phyloP scores from a whole-genome alignment of 768 basidiomycete species.

The Leccinum uliginosum region DNA sequence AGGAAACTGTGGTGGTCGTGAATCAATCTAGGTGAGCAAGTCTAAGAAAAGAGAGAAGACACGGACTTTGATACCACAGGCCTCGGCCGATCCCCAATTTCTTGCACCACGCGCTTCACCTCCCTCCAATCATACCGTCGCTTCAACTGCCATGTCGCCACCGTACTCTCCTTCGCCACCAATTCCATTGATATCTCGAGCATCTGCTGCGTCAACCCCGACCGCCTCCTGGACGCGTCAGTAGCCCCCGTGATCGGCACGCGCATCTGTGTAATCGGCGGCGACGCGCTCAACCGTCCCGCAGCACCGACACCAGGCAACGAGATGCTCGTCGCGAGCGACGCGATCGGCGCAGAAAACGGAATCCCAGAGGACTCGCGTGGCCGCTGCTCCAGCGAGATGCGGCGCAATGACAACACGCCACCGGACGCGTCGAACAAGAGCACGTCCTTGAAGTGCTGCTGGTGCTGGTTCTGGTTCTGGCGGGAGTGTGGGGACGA shows the following conservation, averaged over 20 bases:
- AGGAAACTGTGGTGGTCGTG: slow-evolving; percentile 38
- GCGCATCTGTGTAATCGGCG: slow-evolving; percentile 16
- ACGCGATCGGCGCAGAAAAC: slow-evolving; percentile 26
- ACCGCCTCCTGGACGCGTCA: slow-evolving; percentile 25
- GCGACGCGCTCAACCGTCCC: slow-evolving; percentile 32
- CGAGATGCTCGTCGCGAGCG: slow-evolving; percentile 55
- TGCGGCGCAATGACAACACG: slow-evolving; percentile 50
- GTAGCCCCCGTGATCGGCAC: slow-evolving; percentile 12
- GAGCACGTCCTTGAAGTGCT: slow-evolving; percentile 62
- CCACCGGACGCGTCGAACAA: slow-evolving; percentile 62
- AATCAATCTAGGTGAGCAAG: neutral
- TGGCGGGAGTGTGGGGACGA: slow-evolving; percentile 24
- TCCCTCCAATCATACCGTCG: slow-evolving; percentile 50
- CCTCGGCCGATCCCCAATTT: slow-evolving; percentile 7
- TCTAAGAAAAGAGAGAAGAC: neutral
- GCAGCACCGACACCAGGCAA: slow-evolving; percentile 50
- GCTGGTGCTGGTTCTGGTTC: slow-evolving; percentile 35
- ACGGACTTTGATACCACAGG: slow-evolving; percentile 14
- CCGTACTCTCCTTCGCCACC: slow-evolving; percentile 34
- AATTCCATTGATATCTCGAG: slow-evolving; percentile 34
- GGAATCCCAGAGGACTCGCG: slow-evolving; percentile 19
- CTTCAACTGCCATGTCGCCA: slow-evolving; percentile 66
- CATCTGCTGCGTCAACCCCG: slow-evolving; percentile 34
- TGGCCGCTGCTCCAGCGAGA: slow-evolving; percentile 41
- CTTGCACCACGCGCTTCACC: slow-evolving; percentile 34